Evolutionary conservation across 306 rosid genomes (phyloP), one percentile per base, ranked within the genome.

Genomic region (Gleditsia sinensis): DNA sequence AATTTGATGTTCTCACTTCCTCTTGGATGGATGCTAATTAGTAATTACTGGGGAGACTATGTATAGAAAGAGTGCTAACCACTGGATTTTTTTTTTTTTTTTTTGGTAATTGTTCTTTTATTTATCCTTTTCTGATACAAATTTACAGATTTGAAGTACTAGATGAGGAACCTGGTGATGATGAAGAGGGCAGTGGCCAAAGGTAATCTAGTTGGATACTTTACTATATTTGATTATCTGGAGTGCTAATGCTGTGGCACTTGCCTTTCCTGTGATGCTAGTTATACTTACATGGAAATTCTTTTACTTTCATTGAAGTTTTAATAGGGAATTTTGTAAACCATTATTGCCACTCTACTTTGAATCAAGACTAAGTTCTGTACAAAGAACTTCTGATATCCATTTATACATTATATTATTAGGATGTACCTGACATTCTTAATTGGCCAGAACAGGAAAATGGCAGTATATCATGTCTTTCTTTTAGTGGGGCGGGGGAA

Each of bases 131-230:
- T 11, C 53, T 46, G 7, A n/a, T 6, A 46, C 20, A 16, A 16
- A 3, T 46, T 46, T 46, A 46, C 53, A 46, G 53, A 46, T 46
- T 46, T 46, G 53, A 46, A 46, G 53, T 46, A 46, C 53, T 46
- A n/a, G 53, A 46, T 46, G 53, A 46, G 21, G 53, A 46, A n/a
- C 53, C 53, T 46, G 53, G 53, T n/a, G 53, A 46, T 46, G 53
- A 46, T 46, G 53, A 46, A 46, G 53, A 46, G 53, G 53, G 53
- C 53, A 46, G 19, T 6, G 53, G 9, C 53, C 53, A 46, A n/a
- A 46, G 53, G 53, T 46, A 46, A 46, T 21, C 19, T 46, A 16
- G 20, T 46, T 46, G 21, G 53, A 46, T n/a, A n/a, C n/a, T 4
- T 46, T 16, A 16, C 21, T 7, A 16, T 46, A 46, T 46, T n/a